Base-by-base conservation (phyloP, 1,284 basidiomycete genomes). In the Earliella scabrosa region DNA sequence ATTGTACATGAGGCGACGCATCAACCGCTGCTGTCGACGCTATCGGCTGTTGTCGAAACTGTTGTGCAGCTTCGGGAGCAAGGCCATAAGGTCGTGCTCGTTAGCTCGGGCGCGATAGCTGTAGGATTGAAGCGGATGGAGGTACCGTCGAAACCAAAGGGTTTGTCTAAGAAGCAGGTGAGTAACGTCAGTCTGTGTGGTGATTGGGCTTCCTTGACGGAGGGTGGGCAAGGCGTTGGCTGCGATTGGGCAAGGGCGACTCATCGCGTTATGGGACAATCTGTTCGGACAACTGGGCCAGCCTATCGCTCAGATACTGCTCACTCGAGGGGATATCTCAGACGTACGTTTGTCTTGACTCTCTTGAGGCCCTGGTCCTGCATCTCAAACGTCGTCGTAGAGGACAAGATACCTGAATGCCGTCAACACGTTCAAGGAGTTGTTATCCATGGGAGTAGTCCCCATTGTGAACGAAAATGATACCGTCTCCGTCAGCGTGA, bases 391-490 rank as follows among this genome's bases (percentile, higher is more conserved):
- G 20, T 23, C 1, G n/a, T 16, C 26, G 32, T 67, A 97, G 94
- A 80, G 94, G 47, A 96, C 95, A 13, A 83, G 95, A 56, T 98
- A 97, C 69, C 75, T 97, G 58, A 98, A 98, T 70, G 95, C 95
- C 0, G 92, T 95, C 52, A 97, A 96, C 65, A 98, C 95, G 0
- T 85, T 98, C 70, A 88, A 88, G 35, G 93, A 97, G 67, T 78
- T 98, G 14, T 74, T 98, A 27, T 85, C 83, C 1, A 90, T 97
- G 87, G 95, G 95, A 14, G 92, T 97, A 0, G 87, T 98, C 0
- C 95, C 85, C 10, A 97, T 98, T 59, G 94, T 98, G 54, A 98
- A 98, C 72, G 95, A 98, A 73, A 98, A 98, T 66, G 95, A 98
- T 71, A 97, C 95, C 0, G 87, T 98, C 18, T 95, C 94, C 20